phyloP scores from a whole-genome alignment of 129 eudicot species.

The Arctium minus region DNA sequence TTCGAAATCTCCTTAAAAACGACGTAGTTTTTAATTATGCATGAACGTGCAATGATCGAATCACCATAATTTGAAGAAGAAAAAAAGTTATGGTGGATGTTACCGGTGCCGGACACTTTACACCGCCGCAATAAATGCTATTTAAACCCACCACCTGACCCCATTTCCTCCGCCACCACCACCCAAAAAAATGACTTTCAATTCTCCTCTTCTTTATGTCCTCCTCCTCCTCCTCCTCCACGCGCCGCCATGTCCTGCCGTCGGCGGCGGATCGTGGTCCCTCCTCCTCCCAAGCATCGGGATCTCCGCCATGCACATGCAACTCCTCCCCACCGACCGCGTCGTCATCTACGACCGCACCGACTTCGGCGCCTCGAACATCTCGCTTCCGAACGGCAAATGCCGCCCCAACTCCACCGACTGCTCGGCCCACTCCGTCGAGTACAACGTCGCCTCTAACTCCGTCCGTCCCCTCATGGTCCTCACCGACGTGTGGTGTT shows the following conservation, averaged over 20 bases:
- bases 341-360: constrained; percentile 80
- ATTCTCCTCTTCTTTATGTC: background rate
- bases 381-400: constrained; percentile 46
- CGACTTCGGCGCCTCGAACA: constrained; percentile 76
- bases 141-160: constrained; percentile 14
- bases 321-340: constrained; percentile 68
- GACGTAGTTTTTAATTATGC: background rate
- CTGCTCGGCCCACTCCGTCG: constrained; percentile 85
- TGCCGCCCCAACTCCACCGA: constrained; percentile 58
- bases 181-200: constrained; percentile 4
- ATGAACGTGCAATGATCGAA: constrained; percentile 2
- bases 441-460: constrained; percentile 57
- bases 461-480: constrained; percentile 67
- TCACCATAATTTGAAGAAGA: background rate
- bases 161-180: constrained; percentile 12
- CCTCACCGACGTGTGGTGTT: constrained; percentile 73
- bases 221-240: constrained; percentile 14
- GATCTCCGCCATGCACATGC: constrained; percentile 96
- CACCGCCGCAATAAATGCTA: constrained; percentile 10
- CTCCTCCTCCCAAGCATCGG: constrained; percentile 58
- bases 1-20: background rate
- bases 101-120: constrained; percentile 14
- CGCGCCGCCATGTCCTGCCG: constrained; percentile 6
- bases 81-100: background rate
- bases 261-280: constrained; percentile 54